phyloP scores from a whole-genome alignment of 2,329 filamentous ascomycete species.

The Beauveria medogensis region DNA sequence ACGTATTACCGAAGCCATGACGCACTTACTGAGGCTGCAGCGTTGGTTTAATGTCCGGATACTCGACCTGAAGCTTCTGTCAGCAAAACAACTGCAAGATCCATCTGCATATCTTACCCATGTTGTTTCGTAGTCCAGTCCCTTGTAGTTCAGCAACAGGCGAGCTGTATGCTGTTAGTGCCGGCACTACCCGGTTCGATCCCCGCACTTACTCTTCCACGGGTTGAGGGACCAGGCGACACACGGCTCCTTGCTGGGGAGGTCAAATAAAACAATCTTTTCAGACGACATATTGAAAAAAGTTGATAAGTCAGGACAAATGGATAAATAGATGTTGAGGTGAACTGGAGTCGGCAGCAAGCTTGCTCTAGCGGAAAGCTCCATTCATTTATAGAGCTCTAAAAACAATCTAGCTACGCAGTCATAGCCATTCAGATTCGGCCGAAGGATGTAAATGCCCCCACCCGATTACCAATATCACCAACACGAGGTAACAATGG shows the following conservation, averaged over 20 bases:
- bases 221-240: constrained; percentile 58
- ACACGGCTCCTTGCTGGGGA: constrained; percentile 44
- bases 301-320: background rate
- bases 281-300: background rate
- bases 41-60: constrained; percentile 52
- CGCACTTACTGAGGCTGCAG: constrained; percentile 44
- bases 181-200: background rate
- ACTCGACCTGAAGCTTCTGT: constrained; percentile 41
- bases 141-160: constrained; percentile 59
- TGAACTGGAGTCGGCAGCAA: background rate
- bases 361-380: background rate
- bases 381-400: background rate
- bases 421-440: background rate
- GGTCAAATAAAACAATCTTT: constrained; percentile 51
- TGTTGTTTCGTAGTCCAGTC: constrained; percentile 57
- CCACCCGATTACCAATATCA: constrained; percentile 2
- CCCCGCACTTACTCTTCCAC: constrained; percentile 52
- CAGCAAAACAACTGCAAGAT: background rate
- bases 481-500: background rate
- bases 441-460: background rate
- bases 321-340: background rate
- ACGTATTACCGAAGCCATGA: background rate
- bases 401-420: background rate
- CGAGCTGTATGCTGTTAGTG: constrained; percentile 40
- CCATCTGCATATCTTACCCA: constrained; percentile 34